Conservation (phyloP, 768 basidiomycete genomes). For the Pisolithus sp. region DNA sequence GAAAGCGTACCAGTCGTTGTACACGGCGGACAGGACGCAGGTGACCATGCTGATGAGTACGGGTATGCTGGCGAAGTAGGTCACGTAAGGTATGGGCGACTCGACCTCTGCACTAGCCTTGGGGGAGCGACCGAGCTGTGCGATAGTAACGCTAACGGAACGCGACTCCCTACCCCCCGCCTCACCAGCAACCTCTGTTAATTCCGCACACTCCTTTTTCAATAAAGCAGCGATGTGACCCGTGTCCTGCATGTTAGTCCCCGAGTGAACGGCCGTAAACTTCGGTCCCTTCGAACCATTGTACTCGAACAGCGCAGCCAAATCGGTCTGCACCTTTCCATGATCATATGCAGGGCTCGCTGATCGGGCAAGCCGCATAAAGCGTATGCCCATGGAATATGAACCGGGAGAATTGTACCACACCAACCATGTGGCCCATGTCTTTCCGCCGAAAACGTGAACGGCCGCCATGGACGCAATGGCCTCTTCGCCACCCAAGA, state of each 20-base stretch:
- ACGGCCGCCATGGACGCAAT: slow-evolving; percentile 33
- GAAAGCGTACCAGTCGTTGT: slow-evolving; percentile 26
- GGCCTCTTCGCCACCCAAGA: slow-evolving; percentile 34
- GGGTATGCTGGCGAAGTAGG: slow-evolving; percentile 10
- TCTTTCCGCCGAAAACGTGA: slow-evolving; percentile 26
- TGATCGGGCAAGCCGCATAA: slow-evolving; percentile 23
- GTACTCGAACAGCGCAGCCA: slow-evolving; percentile 18
- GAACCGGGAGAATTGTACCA: slow-evolving; percentile 35
- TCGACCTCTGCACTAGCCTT: slow-evolving; percentile 1
- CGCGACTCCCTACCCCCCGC: slow-evolving; percentile 11
- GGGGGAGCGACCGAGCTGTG: slow-evolving; percentile 6
- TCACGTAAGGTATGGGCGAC: slow-evolving; percentile 2
- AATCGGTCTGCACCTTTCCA: slow-evolving; percentile 6
- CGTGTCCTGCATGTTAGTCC: slow-evolving; percentile 20
- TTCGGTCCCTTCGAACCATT: slow-evolving; percentile 23
- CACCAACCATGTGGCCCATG: slow-evolving; percentile 20
- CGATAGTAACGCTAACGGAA: slow-evolving; percentile 13
- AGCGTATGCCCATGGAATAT: slow-evolving; percentile 27
- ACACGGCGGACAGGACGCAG: slow-evolving; percentile 18
- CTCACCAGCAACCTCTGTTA: not conserved
- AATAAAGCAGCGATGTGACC: slow-evolving; percentile 24
- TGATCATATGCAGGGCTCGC: not conserved
- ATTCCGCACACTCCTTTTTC: slow-evolving; percentile 14
- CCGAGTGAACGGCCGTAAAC: slow-evolving; percentile 22
- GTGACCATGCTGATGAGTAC: slow-evolving; percentile 19